Evolutionary conservation across 1,139 yeast species (phyloP), one percentile per base, ranked within the genome.

Genomic region (Diutina siamensis): DNA sequence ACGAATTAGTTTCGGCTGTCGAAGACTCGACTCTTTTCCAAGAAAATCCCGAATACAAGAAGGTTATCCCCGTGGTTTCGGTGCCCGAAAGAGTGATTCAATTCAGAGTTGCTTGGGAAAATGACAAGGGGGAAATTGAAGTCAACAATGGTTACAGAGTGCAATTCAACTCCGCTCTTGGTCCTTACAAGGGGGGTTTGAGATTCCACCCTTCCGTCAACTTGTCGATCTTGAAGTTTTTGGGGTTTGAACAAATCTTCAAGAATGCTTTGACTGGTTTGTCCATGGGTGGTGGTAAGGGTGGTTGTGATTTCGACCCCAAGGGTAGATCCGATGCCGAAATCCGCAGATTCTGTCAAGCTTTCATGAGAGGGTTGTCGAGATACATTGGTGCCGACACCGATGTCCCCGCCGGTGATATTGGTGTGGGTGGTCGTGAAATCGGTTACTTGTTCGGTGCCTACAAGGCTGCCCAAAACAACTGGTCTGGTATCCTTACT

Each of bases 231-330:
- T 78, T 92, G 64, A 92, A 92, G 73, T 92, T 92, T 70, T 78
- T 92, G 62, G 98, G 97, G 62, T 92, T 86, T 65, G 98, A 92
- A 75, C 98, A 92, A 73, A 88, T 88, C 67, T 92, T 92, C 79
- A 92, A 92, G 78, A 92, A 92, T 64, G 97, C 98, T 47, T 76
- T 92, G 61, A 92, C 98, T 57, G 97, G 97, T 59, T 78, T 89
- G 60, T 79, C 83, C 78, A 88, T 92, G 85, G 98, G 98, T 65
- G 98, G 98, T 75, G 98, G 96, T 72, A 92, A 92, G 70, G 98
- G 98, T 79, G 98, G 98, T 67, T 76, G 95, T 53, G 97, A 92
- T 72, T 92, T 92, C 70, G 87, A 89, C 72, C 96, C 97, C 60
- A 89, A 89, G 78, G 95, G 92, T 60, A 83, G 83, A 71, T 75